Evolutionary conservation across 441 rosid species (phyloP).

Genomic region (Arabidopsis lyrata): DNA sequence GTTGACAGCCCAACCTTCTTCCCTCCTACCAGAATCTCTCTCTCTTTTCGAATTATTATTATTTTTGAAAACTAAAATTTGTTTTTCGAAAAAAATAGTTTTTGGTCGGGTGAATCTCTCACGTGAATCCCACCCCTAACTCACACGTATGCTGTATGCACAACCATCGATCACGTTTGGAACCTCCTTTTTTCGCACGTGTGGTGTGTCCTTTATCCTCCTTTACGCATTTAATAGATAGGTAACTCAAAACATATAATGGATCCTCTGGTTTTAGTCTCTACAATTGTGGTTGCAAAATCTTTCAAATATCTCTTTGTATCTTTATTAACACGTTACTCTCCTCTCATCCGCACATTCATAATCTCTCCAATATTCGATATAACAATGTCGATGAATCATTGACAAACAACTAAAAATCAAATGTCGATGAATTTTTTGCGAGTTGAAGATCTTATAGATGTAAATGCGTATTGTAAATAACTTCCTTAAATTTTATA

Average conservation of each 20-base stretch:
- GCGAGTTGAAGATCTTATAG: neutral
- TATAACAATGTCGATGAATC: constrained; percentile 1
- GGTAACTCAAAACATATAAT: constrained; percentile 26
- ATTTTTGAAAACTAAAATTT: neutral
- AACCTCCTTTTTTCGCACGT: constrained; percentile 54
- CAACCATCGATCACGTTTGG: constrained; percentile 60
- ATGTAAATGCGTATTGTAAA: neutral
- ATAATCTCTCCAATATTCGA: neutral
- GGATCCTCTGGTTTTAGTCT: constrained; percentile 30
- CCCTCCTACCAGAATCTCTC: constrained; percentile 33
- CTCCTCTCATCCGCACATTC: neutral
- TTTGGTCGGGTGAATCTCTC: constrained; percentile 50
- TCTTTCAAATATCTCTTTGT: neutral
- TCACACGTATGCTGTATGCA: constrained; percentile 45
- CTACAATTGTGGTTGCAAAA: constrained; percentile 40
- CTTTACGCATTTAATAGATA: constrained; percentile 41
- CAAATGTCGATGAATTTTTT: neutral
- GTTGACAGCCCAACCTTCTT: constrained; percentile 57
- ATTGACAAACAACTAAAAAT: too few species aligned
- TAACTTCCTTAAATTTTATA: neutral
- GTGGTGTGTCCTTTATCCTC: constrained; percentile 36
- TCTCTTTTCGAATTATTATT: constrained; percentile 27
- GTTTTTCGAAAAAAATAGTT: neutral
- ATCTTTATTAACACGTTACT: constrained; percentile 2
- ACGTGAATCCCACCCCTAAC: constrained; percentile 64